Evolutionary conservation across 176 grass and related monocot species (phyloP).

Genomic region (Leersia perrieri): DNA sequence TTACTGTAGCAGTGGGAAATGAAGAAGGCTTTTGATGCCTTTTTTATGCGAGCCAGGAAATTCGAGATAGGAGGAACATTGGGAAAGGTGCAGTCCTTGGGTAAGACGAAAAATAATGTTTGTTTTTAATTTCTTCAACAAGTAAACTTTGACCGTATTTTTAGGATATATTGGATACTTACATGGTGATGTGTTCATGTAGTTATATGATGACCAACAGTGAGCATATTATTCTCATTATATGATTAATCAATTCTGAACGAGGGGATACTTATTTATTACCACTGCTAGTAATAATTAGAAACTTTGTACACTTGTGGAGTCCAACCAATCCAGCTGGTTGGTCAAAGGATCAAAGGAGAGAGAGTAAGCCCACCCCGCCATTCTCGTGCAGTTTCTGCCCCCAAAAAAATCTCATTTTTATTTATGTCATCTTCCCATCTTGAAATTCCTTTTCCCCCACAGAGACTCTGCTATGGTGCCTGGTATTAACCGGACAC

Average conservation of each 20-base stretch:
- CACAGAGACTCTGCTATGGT: constrained; percentile 2
- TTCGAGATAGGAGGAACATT: not conserved
- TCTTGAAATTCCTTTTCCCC: constrained; percentile 10
- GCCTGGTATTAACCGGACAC: constrained; percentile 39
- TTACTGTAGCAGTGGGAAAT: not conserved
- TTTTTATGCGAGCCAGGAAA: not conserved
- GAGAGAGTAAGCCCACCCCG: constrained; percentile 1
- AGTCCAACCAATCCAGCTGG: constrained; percentile 53
- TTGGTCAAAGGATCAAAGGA: constrained; percentile 60
- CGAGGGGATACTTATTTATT: too few relatives aligned
- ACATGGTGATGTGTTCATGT: too few relatives aligned
- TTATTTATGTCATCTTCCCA: constrained; percentile 15
- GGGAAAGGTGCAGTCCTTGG: not conserved
- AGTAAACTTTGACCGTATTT: too few relatives aligned
- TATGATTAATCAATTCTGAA: too few relatives aligned
- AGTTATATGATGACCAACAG: too few relatives aligned
- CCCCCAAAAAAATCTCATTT: constrained; percentile 3
- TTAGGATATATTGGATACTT: too few relatives aligned
- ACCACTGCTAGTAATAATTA: too few relatives aligned
- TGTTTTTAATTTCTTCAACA: too few relatives aligned
- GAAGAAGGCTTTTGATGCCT: not conserved
- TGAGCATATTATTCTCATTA: too few relatives aligned
- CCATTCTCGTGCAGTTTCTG: constrained; percentile 27
- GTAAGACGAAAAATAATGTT: not conserved
- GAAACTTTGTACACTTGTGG: constrained; percentile 32